A percentile compares a stretch with the other conserved stretches of the same genome.
phyloP scores from a whole-genome alignment of 495 filamentous ascomycete species.

The Hypoxylon subgilvum region DNA sequence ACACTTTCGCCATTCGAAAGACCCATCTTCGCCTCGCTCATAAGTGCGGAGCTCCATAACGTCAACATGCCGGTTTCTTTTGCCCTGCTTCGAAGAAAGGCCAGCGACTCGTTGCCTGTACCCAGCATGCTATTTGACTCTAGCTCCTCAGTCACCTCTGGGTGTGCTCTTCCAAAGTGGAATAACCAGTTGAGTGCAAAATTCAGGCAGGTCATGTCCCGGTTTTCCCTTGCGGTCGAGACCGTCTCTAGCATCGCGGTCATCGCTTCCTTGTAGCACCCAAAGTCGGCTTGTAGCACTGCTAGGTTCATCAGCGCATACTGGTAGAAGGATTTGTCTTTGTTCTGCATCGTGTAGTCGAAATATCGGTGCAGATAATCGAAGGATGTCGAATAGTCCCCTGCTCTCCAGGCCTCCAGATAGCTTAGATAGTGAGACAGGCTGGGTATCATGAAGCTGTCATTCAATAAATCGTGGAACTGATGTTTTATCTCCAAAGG shows the following conservation, averaged over 20 bases:
- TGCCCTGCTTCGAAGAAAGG: conserved; percentile 85
- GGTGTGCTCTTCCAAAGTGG: conserved; percentile 87
- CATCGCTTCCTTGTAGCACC: conserved; percentile 87
- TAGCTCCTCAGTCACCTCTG: conserved; percentile 71
- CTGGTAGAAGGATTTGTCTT: conserved; percentile 85
- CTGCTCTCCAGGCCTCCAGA: conserved; percentile 87
- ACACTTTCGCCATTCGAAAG: conserved; percentile 80
- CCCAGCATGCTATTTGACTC: conserved; percentile 75
- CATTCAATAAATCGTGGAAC: conserved; percentile 69
- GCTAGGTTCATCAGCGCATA: conserved; percentile 95
- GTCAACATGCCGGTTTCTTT: conserved; percentile 89
- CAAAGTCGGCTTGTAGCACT: conserved; percentile 94
- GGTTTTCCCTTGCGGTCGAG: conserved; percentile 86
- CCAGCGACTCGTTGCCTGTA: conserved; percentile 78
- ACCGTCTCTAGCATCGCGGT: conserved; percentile 92
- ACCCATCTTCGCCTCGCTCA: conserved; percentile 84
- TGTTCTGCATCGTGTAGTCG: conserved; percentile 92
- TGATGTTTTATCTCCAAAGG: conserved; percentile 69
- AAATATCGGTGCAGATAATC: conserved; percentile 95
- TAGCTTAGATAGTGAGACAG: conserved; percentile 83
- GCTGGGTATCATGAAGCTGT: conserved; percentile 70
- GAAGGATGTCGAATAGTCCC: conserved; percentile 87
- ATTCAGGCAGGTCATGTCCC: conserved; percentile 90
- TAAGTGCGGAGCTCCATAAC: conserved; percentile 79
- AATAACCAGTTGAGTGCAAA: conserved; percentile 98